phyloP scores from a whole-genome alignment of 75 land plant species.

The Cunninghamia lanceolata region DNA sequence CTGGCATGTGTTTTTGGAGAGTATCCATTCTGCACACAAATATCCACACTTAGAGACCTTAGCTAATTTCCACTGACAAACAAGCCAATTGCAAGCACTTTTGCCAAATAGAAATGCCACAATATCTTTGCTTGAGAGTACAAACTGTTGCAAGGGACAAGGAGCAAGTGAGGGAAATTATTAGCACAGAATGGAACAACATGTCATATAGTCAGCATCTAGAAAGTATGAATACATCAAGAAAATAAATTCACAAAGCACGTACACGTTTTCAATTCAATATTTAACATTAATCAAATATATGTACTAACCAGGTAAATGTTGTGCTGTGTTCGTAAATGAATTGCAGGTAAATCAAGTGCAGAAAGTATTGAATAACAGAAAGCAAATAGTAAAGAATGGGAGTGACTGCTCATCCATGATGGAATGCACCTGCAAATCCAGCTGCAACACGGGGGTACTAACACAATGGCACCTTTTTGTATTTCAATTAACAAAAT shows the following conservation, averaged over 20 bases:
- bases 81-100: not conserved
- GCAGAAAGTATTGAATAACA: no score
- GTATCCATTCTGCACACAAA: conserved; percentile 60
- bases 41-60: not conserved
- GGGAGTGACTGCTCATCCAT: no score
- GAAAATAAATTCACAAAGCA: not conserved
- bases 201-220: not conserved
- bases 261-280: not conserved
- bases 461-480: no score
- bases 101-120: not conserved
- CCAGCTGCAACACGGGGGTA: no score
- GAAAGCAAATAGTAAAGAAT: no score
- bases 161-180: not conserved
- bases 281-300: no score
- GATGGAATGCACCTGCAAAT: no score
- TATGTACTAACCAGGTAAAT: not conserved
- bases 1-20: conserved; percentile 59
- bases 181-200: not conserved
- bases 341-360: no score
- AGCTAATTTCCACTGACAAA: not conserved
- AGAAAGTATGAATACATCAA: not conserved
- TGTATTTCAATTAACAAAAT: no score
- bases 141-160: not conserved
- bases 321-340: not conserved
- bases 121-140: not conserved